Percentiles rank a stretch among this genome's conserved stretches.
Evolutionary conservation across 768 basidiomycete species (phyloP).

Genomic region (Crucibulum laeve): DNA sequence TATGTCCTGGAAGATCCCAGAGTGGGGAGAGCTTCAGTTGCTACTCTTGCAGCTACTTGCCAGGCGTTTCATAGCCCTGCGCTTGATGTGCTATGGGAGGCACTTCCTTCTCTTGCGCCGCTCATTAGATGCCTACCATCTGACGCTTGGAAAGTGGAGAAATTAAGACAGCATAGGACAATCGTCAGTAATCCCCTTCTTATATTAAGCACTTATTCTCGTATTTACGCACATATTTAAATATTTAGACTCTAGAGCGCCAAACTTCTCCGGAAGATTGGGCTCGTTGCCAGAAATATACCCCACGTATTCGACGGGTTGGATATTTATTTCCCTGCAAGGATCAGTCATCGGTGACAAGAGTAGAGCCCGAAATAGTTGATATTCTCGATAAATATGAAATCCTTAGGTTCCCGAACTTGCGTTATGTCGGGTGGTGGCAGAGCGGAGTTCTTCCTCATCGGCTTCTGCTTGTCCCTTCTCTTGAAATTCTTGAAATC

Average conservation of each 20-base stretch:
- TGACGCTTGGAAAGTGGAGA: constrained; percentile 1
- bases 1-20: neutral
- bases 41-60: neutral
- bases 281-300: neutral
- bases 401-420: neutral
- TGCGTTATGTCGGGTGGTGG: neutral
- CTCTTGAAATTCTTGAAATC: neutral
- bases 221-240: too few relatives aligned
- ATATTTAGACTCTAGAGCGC: too few relatives aligned
- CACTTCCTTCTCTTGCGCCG: neutral
- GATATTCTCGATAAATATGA: neutral
- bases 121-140: neutral
- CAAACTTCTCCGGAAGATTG: neutral
- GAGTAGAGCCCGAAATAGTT: neutral
- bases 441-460: neutral
- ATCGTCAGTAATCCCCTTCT: too few relatives aligned
- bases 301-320: neutral
- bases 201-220: too few relatives aligned
- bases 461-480: neutral
- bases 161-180: too few relatives aligned
- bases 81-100: neutral
- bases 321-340: too few relatives aligned
- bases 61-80: neutral
- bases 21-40: neutral
- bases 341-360: too few relatives aligned